A percentile compares a stretch with the other conserved stretches of the same genome.
These are phyloP conservation scores for Podila clonocystis DNA, from an alignment of 192 early-diverging fungal genomes.

Conservation along the genomic window DNA sequence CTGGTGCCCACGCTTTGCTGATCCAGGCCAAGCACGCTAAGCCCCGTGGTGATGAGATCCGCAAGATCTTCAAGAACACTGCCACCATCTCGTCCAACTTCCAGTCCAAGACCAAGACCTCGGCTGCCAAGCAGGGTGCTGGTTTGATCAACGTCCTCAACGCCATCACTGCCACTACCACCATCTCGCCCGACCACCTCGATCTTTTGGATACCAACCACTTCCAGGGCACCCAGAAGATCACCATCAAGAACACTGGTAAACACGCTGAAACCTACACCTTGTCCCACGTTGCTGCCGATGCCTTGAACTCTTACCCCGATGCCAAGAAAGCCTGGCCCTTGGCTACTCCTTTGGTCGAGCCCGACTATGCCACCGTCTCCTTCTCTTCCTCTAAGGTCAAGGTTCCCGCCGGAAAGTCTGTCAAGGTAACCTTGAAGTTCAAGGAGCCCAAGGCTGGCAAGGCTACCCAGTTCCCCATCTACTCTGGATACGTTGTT, in stretches of 20 bases:
- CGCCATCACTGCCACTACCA: constrained; percentile 21
- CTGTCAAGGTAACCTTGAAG: constrained; percentile 20
- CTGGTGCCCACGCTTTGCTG: constrained; percentile 48
- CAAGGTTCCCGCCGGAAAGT: constrained; percentile 17
- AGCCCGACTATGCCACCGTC: constrained; percentile 23
- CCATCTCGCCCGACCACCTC: constrained; percentile 33
- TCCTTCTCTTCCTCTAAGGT: constrained; percentile 10
- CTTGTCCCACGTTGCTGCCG: constrained; percentile 33
- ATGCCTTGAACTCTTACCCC: constrained; percentile 34
- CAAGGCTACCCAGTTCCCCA: constrained; percentile 19
- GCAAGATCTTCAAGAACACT: constrained; percentile 40
- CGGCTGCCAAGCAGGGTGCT: constrained; percentile 48
- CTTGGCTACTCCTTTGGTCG: neutral
- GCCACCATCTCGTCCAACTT: constrained; percentile 20
- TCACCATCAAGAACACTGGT: constrained; percentile 56
- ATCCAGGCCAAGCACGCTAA: constrained; percentile 35
- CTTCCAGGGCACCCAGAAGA: constrained; percentile 33
- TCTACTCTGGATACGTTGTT: constrained; percentile 59
- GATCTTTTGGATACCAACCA: constrained; percentile 26
- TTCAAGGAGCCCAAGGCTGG: constrained; percentile 28
- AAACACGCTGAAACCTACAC: constrained; percentile 43
- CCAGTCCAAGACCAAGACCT: constrained; percentile 18
- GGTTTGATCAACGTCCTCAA: constrained; percentile 48
- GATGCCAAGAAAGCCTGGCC: constrained; percentile 1
- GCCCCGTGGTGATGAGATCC: constrained; percentile 27